Conservation (phyloP, 2,329 filamentous ascomycete species). For the Colletotrichum liriopes region DNA sequence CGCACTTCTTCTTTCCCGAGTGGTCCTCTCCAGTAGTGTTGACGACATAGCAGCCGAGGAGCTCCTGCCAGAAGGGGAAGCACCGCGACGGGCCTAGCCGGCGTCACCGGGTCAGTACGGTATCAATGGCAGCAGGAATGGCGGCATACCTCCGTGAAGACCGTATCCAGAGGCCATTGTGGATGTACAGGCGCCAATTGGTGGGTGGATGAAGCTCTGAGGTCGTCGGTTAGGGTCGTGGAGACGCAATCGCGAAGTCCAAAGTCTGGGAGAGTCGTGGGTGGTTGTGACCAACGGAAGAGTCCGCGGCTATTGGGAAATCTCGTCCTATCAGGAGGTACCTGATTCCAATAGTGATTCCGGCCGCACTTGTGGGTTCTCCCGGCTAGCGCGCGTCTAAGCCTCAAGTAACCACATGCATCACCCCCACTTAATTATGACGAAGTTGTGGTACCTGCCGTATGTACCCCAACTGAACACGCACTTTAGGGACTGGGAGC, state of each 20-base stretch:
- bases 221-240: conserved; percentile 25
- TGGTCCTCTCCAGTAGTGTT: conserved; percentile 87
- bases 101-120: conserved; percentile 44
- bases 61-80: conserved; percentile 99
- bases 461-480: conserved; percentile 13
- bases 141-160: conserved; percentile 79
- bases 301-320: conserved; percentile 31
- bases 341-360: conserved; percentile 23
- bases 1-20: conserved; percentile 89
- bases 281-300: conserved; percentile 18
- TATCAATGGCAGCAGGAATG: conserved; percentile 12
- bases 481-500: conserved; percentile 13
- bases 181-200: conserved; percentile 49
- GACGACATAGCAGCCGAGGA: conserved; percentile 97
- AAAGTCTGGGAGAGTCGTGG: conserved; percentile 16
- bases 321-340: conserved; percentile 37
- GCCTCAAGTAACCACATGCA: background rate
- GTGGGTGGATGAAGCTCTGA: conserved; percentile 40
- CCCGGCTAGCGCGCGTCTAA: conserved; percentile 32
- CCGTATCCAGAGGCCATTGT: conserved; percentile 88
- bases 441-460: conserved; percentile 29
- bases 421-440: conserved; percentile 28
- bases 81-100: conserved; percentile 78
- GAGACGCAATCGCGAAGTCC: conserved; percentile 22
- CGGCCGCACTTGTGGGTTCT: background rate